Base-by-base conservation (phyloP, 2,329 filamentous ascomycete species). In the Anthostomella pinea region DNA sequence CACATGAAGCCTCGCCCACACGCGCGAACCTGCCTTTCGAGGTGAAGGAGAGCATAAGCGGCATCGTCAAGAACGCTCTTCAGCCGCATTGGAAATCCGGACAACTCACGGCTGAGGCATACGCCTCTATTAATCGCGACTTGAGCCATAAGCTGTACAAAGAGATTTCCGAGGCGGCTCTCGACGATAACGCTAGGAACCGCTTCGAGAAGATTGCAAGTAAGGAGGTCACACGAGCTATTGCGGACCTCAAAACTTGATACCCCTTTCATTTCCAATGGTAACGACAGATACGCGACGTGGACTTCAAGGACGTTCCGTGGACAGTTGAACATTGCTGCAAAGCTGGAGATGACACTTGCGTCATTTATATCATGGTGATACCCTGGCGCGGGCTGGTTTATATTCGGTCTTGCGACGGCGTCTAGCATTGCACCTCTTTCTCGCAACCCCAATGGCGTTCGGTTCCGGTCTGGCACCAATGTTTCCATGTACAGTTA, bases 91-190 rank as follows among this genome's bases (percentile, higher is more conserved):
- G 91, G 71, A 77, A 82, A 45, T 83, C 83, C 26, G 83, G 85
- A 51, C 78, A 83, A 45, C 75, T 97, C 44, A 88, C 83, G 13
- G 87, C 89, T 50, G 87, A 95, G 41, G 85, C 96, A 62, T 98
- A 95, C 61, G 91, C 87, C 3, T 80, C 81, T 38, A 95, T 97
- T 64, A 97, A 97, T 59, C 83, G 89, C 45, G 83, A 85, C 42
- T 82, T 97, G 21, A 96, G 88, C 26, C 83, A 88, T 39, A 86
- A 84, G 66, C 70, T 98, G 40, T 98, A 98, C 64, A 88, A 81
- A 47, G 75, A 80, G 43, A 70, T 78, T 29, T 68, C 69, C 30
- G 68, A 73, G 43, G 65, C 72, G 14, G 64, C 70, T 16, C 72
- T 93, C 19, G 77, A 85, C 53, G 74, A 83, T 15, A 76, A 79